Evolutionary conservation across 2,329 filamentous ascomycete genomes (phyloP), one percentile per base, ranked within the genome.

Genomic region (Colletotrichum plurivorum): DNA sequence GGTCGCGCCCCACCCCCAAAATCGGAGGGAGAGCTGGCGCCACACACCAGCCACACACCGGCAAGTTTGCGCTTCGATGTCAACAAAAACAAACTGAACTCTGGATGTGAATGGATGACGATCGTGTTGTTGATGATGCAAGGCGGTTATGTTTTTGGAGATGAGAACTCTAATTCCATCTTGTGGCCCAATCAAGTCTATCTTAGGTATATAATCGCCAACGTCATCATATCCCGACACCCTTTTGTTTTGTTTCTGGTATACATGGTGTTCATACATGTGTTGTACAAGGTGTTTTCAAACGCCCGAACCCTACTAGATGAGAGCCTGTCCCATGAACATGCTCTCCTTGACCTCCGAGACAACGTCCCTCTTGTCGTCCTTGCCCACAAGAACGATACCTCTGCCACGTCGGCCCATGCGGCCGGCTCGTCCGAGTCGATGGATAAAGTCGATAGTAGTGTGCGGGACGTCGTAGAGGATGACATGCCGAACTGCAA

Each of bases 391-490:
- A 43, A 99, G 84, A 31, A 98, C 95, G 72, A 98, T 91, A 20
- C 94, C 96, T 64, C 95, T 88, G 16, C 96, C 96, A 78, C 96
- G 88, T 71, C 94, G 89, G 3, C 94, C 94, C 94, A 98, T 98
- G 41, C 96, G 89, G 0, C 96, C 96, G 1, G 96, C 94, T 66
- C 96, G 89, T 16, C 96, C 96, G 5, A 98, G 89, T 16, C 97
- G 92, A 80, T 99, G 97, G 76, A 99, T 98, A 76, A 99, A 99
- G 80, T 99, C 97, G 69, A 99, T 97, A 0, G 94, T 97, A 0
- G 94, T 97, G 78, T 98, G 95, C 5, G 96, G 96, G n/a, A 99
- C 95, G 78, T 99, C 94, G 79, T 97, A 98, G 27, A 99, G 83
- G 63, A 99, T 92, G 60, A 99, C 96, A 73, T 97, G 94, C 66